These are phyloP conservation scores for Talaromyces sp. DNA, from an alignment of 2,329 filamentous ascomycete genomes.

Conservation along the genomic window DNA sequence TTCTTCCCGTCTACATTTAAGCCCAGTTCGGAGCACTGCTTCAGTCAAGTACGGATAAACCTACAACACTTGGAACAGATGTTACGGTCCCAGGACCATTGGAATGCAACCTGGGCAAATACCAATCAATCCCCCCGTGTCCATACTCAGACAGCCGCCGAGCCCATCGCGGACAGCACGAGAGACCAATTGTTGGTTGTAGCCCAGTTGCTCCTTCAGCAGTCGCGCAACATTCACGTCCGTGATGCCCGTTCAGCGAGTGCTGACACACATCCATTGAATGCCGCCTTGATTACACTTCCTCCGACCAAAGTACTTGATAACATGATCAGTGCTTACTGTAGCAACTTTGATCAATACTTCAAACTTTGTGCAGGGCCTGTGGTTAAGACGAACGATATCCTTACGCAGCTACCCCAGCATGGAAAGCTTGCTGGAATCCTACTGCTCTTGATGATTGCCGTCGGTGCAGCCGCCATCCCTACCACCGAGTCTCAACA, in stretches of 20 bases:
- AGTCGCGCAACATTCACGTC: not conserved
- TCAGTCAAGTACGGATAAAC: not conserved
- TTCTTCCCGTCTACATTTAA: not conserved
- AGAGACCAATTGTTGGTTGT: not conserved
- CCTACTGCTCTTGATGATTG: not conserved
- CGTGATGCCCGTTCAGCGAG: not conserved
- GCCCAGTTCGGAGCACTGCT: not conserved
- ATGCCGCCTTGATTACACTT: not conserved
- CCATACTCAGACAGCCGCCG: not conserved
- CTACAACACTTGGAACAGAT: not conserved
- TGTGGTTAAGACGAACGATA: not conserved
- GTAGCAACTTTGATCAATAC: not conserved
- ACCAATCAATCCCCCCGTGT: not conserved
- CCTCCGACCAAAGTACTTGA: not conserved
- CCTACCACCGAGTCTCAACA: not conserved
- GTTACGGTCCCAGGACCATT: not conserved
- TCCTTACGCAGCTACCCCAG: not conserved
- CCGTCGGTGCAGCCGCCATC: not conserved
- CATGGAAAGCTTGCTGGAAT: not conserved
- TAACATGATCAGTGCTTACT: not conserved
- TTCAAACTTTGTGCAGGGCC: not conserved
- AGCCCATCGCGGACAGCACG: not conserved
- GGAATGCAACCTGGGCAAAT: not conserved
- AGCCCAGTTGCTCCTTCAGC: not conserved
- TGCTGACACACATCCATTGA: not conserved